Conservation (phyloP, 495 filamentous ascomycete species). For the Penicillium parvum region DNA sequence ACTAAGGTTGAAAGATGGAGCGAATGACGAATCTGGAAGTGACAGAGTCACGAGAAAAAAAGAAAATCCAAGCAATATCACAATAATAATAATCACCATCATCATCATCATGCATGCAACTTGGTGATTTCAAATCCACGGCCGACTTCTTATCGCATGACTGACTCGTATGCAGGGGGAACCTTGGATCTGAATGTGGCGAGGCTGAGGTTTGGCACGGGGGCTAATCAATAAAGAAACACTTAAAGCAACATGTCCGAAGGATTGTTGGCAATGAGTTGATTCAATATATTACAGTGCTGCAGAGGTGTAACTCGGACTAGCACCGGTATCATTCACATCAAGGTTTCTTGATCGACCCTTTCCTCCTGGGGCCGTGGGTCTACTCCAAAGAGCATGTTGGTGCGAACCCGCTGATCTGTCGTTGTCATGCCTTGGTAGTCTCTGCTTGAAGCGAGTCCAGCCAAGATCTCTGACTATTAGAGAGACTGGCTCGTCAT, state of each 20-base stretch:
- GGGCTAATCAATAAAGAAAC: not conserved
- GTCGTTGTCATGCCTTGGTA: not conserved
- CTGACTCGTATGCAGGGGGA: conserved; percentile 20
- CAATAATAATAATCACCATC: conserved; percentile 1
- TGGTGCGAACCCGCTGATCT: too few relatives aligned
- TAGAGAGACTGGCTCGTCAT: conserved; percentile 1
- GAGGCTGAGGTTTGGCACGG: not conserved
- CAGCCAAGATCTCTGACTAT: not conserved
- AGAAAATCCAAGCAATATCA: not conserved
- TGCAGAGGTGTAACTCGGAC: too few relatives aligned
- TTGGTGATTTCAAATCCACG: conserved; percentile 16
- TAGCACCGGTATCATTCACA: not conserved
- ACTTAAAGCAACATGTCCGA: not conserved
- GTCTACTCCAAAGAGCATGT: too few relatives aligned
- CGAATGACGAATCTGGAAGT: conserved; percentile 18
- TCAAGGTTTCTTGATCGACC: not conserved
- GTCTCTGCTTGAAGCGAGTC: not conserved
- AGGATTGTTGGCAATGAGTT: not conserved
- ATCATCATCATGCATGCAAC: conserved; percentile 4
- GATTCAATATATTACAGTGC: not conserved
- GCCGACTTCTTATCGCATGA: conserved; percentile 5
- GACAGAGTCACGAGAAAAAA: conserved; percentile 6
- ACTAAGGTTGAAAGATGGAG: conserved; percentile 22
- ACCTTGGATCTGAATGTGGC: conserved; percentile 8
- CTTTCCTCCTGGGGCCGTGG: too few relatives aligned